These are phyloP conservation scores for Aureobasidium sp. DNA, from an alignment of 2,329 filamentous ascomycete genomes.

Conservation along the genomic window DNA sequence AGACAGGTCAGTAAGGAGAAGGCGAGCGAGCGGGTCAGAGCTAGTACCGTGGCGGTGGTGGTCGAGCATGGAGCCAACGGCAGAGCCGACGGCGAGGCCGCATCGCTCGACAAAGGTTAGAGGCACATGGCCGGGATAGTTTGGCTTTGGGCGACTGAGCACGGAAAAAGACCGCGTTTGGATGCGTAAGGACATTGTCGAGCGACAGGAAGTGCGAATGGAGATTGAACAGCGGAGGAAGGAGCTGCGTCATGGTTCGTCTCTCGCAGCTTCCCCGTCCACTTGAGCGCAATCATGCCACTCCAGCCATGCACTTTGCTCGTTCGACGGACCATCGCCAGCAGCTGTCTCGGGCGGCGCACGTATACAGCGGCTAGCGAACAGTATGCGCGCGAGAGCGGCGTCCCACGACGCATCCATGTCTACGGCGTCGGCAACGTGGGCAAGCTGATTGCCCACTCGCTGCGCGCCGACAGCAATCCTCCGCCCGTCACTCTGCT, in stretches of 20 bases:
- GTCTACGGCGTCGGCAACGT: constrained; percentile 75
- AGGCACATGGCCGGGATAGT: constrained; percentile 88
- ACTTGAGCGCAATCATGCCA: neutral
- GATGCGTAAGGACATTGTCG: neutral
- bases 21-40: neutral
- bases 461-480: constrained; percentile 51
- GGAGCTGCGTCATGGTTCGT: neutral
- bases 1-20: constrained; percentile 3
- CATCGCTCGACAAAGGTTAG: constrained; percentile 69
- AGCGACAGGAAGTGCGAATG: neutral
- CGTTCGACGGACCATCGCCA: neutral
- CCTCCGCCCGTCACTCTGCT: constrained; percentile 71
- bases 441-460: constrained; percentile 68
- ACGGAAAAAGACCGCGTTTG: constrained; percentile 56
- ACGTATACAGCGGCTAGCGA: constrained; percentile 16
- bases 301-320: neutral
- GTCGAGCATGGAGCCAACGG: constrained; percentile 54
- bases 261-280: neutral
- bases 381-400: constrained; percentile 19
- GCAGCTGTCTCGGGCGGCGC: neutral
- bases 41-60: constrained; percentile 65
- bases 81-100: constrained; percentile 56
- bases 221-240: neutral
- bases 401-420: constrained; percentile 51
- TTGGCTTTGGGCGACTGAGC: constrained; percentile 73